A percentile compares a stretch with the other conserved stretches of the same genome.
Conservation (phyloP, 768 basidiomycete genomes). For the Amanita exitialis region DNA sequence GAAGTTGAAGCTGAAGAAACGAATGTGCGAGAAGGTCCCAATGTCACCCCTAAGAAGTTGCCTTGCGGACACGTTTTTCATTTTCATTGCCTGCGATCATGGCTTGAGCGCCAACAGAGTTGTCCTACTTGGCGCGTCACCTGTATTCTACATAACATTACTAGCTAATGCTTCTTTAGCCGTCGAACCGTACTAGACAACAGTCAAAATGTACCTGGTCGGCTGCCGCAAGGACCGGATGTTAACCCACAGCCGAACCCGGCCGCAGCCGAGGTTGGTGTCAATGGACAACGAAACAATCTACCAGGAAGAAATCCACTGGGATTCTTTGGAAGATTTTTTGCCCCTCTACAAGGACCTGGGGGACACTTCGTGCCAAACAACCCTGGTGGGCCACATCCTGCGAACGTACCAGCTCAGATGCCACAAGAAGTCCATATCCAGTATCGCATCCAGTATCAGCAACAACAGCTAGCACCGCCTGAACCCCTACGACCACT, state of each 20-base stretch:
- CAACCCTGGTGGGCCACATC: slow-evolving; percentile 11
- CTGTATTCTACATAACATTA: slow-evolving; percentile 1
- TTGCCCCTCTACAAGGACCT: slow-evolving; percentile 35
- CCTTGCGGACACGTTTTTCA: slow-evolving; percentile 98
- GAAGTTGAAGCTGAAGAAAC: slow-evolving; percentile 19
- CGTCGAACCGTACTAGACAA: slow-evolving; percentile 70
- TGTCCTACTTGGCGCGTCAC: slow-evolving; percentile 89
- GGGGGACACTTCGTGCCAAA: not conserved
- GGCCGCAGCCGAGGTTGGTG: slow-evolving; percentile 20
- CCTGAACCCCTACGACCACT: slow-evolving; percentile 27
- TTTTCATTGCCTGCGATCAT: slow-evolving; percentile 92
- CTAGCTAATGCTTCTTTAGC: slow-evolving; percentile 25
- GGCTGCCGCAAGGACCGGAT: slow-evolving; percentile 17
- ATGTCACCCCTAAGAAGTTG: slow-evolving; percentile 93
- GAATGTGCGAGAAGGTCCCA: slow-evolving; percentile 55
- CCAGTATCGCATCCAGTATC: slow-evolving; percentile 58
- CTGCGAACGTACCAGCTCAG: slow-evolving; percentile 26
- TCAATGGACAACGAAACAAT: slow-evolving; percentile 28
- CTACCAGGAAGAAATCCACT: slow-evolving; percentile 38
- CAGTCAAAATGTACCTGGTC: slow-evolving; percentile 22
- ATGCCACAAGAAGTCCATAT: slow-evolving; percentile 39
- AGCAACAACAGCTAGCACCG: slow-evolving; percentile 19
- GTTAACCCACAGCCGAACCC: slow-evolving; percentile 3
- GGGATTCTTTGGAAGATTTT: slow-evolving; percentile 46
- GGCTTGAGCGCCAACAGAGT: slow-evolving; percentile 97